Base-by-base conservation (phyloP, 345 rosid species). In the Hibiscus syriacus region DNA sequence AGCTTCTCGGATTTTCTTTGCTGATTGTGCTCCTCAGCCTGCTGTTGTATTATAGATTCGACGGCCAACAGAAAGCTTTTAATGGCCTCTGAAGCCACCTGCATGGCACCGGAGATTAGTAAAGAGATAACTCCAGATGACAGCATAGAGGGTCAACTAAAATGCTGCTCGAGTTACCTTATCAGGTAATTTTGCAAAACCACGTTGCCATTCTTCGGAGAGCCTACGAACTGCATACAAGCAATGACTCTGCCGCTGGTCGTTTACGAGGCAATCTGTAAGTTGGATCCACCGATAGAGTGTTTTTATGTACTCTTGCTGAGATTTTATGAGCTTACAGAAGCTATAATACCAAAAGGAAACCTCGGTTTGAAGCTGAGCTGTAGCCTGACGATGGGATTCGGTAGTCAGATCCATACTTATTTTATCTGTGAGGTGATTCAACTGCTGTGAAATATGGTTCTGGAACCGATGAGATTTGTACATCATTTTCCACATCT, bases 381-480 rank as follows among this genome's bases (percentile, higher is more conserved):
- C 76, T 32, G 87, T 87, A 12, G 98, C 98, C 46, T 77, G 85
- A 38, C 80, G 89, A 78, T 82, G 96, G 78, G 74, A 77, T 64
- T 85, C 92, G 4, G 96, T 82, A 71, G 88, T 80, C 55, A 80
- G 76, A 69, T 83, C 88, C 64, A 77, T 45, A 69, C 17, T 68
- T 69, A 81, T 82, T 70, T 73, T 53, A 65, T 81, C 87, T 30
- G 74, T 60, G 53, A 90, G 79, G 76, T 83, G 82, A 80, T 82
- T 86, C 76, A 93, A 66, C 38, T 85, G 86, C 82, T 76, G 84
- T 5, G 96, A 83, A 45, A 93, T 86, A 54, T 84, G 84, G 59
- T 78, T 82, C 75, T 93, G 98, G 73, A 77, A 74, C 80, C 83
- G 87, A 73, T 90, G 97, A 50, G 92, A 88, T 67, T 85, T 88